Evolutionary conservation across 2,329 filamentous ascomycete genomes (phyloP), one percentile per base, ranked within the genome.

Genomic region (Exophiala calicioides): DNA sequence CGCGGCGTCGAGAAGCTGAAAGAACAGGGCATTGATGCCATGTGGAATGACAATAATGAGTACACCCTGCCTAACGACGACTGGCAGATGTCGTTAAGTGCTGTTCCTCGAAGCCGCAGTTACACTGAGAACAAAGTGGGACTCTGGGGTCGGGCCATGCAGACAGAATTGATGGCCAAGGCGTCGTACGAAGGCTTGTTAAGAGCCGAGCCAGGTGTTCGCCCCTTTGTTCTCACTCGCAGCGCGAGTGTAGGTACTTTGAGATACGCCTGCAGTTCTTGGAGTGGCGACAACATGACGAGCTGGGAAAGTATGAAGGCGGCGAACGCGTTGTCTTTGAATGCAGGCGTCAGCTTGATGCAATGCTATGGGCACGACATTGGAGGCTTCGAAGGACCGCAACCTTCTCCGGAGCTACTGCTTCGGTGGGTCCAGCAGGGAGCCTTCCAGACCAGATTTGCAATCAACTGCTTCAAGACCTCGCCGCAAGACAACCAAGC

Each of bases 1-100:
- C 71, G 85, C 1, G 84, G 85, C 1, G 79, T 86, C 6, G 75
- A 78, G 48, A 75, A 74, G 38, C 71, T 88, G 1, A 80, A 80
- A 44, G 68, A 77, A 19, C 67, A 79, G 6, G 84, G 84, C 1
- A 84, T 88, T 45, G 84, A 87, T 55, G 84, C 77, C 36, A 86
- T 88, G 68, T 88, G 85, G 85, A 88, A 88, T 55, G 85, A 88
- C 62, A 88, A 88, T 65, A 88, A 88, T 56, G 85, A 88, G 63
- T 88, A 87, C 62, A 82, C 80, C 0, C 73, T 86, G 2, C 76
- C 81, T 0, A 73, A 79, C 50, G 85, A 88, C 49, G 71, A 77
- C 18, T 88, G 84, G 84, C 67, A 79, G 45, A 77, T 81, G 40
- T 77, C 79, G 0, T 68, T 86, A 0, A 73, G 81, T 27, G 30